phyloP scores from a whole-genome alignment of 108 stramenopile genomes.

The Skeletonema marinoi region DNA sequence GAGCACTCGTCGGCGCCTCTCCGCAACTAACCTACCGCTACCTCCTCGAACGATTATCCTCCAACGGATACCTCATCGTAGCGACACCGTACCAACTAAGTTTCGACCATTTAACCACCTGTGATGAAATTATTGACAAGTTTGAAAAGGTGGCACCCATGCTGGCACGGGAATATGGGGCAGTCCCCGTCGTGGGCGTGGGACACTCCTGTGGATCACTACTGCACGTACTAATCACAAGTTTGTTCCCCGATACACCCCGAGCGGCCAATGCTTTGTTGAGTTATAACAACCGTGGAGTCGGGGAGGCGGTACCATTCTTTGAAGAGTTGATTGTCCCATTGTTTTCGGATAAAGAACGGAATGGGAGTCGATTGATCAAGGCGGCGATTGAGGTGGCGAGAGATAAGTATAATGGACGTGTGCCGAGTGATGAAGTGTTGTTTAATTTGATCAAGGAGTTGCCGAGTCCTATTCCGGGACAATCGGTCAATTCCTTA shows the following conservation, averaged over 20 bases:
- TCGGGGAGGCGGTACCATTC: constrained; percentile 80
- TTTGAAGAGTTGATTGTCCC: constrained; percentile 91
- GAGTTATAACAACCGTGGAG: constrained; percentile 92
- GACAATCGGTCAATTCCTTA: not conserved
- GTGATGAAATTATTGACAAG: constrained; percentile 80
- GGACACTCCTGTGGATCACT: constrained; percentile 92
- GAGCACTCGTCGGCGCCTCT: constrained; percentile 89
- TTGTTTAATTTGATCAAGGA: not conserved
- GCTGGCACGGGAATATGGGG: constrained; percentile 80
- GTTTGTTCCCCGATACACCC: constrained; percentile 91
- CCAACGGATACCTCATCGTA: constrained; percentile 86
- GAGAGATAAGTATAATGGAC: constrained; percentile 33
- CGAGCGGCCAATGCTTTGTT: constrained; percentile 88
- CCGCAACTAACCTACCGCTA: constrained; percentile 90
- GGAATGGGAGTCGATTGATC: constrained; percentile 55
- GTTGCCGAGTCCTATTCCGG: not conserved
- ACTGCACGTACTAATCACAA: constrained; percentile 89
- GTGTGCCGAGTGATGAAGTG: not conserved
- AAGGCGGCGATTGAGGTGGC: constrained; percentile 45
- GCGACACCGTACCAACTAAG: constrained; percentile 93
- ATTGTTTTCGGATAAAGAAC: constrained; percentile 65
- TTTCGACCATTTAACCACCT: constrained; percentile 89
- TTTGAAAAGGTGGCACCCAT: constrained; percentile 87
- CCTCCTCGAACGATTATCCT: constrained; percentile 78
- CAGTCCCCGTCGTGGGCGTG: constrained; percentile 90